A percentile compares a stretch with the other conserved stretches of the same genome.
phyloP scores from a whole-genome alignment of 345 rosid genomes.

The Passiflora organensis region DNA sequence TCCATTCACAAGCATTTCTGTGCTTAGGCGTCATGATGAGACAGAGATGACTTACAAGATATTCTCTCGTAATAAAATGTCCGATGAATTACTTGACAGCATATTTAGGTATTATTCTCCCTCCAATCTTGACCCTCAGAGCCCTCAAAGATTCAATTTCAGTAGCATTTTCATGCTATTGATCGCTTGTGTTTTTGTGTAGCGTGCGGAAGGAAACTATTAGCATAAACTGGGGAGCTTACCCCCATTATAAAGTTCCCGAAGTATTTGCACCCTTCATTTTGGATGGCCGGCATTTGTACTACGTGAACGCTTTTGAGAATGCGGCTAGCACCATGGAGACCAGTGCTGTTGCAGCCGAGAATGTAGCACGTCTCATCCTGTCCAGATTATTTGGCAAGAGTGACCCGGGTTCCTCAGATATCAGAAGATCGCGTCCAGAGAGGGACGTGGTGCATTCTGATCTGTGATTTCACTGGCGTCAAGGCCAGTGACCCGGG shows the following conservation, averaged over 20 bases:
- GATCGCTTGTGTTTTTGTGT: constrained; percentile 11
- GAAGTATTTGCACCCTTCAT: constrained; percentile 83
- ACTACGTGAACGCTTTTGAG: constrained; percentile 89
- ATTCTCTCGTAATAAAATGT: constrained; percentile 55
- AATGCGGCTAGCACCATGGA: constrained; percentile 95
- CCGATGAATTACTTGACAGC: constrained; percentile 64
- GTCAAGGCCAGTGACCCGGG: constrained; percentile 11
- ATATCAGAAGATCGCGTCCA: constrained; percentile 25
- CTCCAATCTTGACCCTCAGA: no score
- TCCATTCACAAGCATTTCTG: constrained; percentile 78
- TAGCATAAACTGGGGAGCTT: constrained; percentile 89
- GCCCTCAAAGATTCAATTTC: no score
- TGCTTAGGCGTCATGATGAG: constrained; percentile 50
- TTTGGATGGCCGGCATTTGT: constrained; percentile 67
- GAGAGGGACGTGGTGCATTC: constrained; percentile 25
- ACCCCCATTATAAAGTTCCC: constrained; percentile 80
- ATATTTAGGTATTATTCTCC: constrained; percentile 59
- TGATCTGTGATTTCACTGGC: constrained; percentile 49
- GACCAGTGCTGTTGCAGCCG: constrained; percentile 87
- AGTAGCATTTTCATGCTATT: neutral
- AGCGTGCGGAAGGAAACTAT: constrained; percentile 63
- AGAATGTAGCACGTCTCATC: constrained; percentile 81
- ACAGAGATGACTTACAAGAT: constrained; percentile 69
- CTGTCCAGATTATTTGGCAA: constrained; percentile 44
- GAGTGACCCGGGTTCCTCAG: constrained; percentile 16